These are phyloP conservation scores for Lipomyces spencermartinsiae DNA, from an alignment of 805 yeast genomes.

Conservation along the genomic window DNA sequence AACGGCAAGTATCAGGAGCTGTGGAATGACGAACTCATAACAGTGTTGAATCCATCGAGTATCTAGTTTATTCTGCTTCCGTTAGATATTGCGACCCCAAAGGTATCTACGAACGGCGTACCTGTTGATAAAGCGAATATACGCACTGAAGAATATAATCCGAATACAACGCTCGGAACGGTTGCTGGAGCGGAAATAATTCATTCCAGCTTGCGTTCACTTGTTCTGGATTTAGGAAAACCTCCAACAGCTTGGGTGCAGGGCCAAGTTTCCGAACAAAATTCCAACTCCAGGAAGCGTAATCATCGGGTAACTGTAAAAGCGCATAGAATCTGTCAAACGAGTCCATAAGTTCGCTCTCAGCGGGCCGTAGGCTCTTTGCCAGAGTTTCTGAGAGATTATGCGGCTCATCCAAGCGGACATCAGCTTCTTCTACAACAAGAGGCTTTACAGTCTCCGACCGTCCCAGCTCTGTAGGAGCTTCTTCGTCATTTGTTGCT, in stretches of 20 bases:
- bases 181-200: slow-evolving; percentile 19
- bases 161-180: slow-evolving; percentile 24
- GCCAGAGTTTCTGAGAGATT: neutral
- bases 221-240: slow-evolving; percentile 16
- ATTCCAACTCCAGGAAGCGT: slow-evolving; percentile 17
- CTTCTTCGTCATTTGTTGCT: neutral
- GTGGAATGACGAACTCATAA: slow-evolving; percentile 12
- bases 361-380: slow-evolving; percentile 13
- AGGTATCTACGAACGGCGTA: neutral
- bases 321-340: slow-evolving; percentile 16
- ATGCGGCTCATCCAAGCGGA: neutral
- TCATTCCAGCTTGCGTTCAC: slow-evolving; percentile 16
- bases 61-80: slow-evolving; percentile 1
- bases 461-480: neutral
- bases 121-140: slow-evolving; percentile 7
- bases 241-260: slow-evolving; percentile 8
- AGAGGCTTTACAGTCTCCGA: neutral
- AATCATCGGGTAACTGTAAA: slow-evolving; percentile 23
- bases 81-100: neutral
- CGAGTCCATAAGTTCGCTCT: slow-evolving; percentile 15
- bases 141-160: slow-evolving; percentile 16
- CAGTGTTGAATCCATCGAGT: slow-evolving; percentile 10
- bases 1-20: slow-evolving; percentile 10
- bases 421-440: neutral
- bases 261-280: slow-evolving; percentile 21